Conservation (phyloP, 331 rosid genomes). For the Malus hybrid region DNA sequence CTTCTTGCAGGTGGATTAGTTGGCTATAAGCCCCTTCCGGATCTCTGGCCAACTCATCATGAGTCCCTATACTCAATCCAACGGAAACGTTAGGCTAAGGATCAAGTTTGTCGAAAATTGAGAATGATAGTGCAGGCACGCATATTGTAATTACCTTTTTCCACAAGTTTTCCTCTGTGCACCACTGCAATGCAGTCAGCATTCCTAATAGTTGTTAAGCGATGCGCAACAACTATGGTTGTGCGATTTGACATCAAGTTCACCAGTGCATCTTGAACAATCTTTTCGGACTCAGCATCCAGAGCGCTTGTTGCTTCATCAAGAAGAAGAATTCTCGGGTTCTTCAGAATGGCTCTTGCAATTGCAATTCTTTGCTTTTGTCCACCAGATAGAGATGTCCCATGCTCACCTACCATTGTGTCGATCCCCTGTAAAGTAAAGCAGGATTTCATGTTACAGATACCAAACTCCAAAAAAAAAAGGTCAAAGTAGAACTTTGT, state of each 20-base stretch:
- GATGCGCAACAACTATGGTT: conserved; percentile 65
- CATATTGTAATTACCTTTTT: conserved; percentile 26
- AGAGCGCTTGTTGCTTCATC: conserved; percentile 70
- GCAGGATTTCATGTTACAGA: background rate
- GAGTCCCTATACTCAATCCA: conserved; percentile 32
- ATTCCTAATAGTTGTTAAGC: conserved; percentile 57
- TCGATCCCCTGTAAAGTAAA: conserved; percentile 37
- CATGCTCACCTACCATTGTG: conserved; percentile 62
- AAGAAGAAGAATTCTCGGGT: conserved; percentile 61
- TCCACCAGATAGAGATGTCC: conserved; percentile 67
- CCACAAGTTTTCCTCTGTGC: conserved; percentile 56
- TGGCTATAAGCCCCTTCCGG: conserved; percentile 50
- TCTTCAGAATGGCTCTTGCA: conserved; percentile 71
- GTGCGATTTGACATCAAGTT: conserved; percentile 51
- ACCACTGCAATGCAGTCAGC: conserved; percentile 60
- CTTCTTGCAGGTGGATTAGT: conserved; percentile 43
- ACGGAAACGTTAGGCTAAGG: background rate
- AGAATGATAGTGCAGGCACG: background rate
- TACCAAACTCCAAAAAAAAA: background rate
- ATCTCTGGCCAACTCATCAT: conserved; percentile 28
- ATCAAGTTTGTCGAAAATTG: background rate
- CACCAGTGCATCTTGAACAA: conserved; percentile 60
- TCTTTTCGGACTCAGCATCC: conserved; percentile 59
- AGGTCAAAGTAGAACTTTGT: background rate
- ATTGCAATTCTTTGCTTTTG: conserved; percentile 76